Conservation (phyloP, 768 basidiomycete genomes). For the Mycena floridula region DNA sequence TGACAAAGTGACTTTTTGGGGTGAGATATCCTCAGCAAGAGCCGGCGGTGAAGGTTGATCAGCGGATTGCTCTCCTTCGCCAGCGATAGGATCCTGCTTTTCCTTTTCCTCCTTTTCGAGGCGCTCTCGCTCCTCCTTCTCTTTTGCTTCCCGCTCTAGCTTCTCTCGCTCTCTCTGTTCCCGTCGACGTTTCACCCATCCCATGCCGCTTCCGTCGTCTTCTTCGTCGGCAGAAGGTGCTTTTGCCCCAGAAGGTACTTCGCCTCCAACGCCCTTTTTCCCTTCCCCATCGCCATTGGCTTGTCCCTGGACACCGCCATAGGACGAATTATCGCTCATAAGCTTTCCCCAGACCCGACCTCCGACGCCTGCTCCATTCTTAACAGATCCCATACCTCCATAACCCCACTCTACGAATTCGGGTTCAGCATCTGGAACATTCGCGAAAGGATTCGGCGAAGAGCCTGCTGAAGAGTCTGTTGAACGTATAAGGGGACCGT, state of each 20-base stretch:
- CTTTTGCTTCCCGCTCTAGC: constrained; percentile 36
- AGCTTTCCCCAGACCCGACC: constrained; percentile 28
- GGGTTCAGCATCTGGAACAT: constrained; percentile 54
- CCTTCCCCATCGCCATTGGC: constrained; percentile 13
- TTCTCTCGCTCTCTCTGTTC: constrained; percentile 50
- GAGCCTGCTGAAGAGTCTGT: constrained; percentile 5
- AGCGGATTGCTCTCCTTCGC: constrained; percentile 1
- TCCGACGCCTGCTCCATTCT: constrained; percentile 32
- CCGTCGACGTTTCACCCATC: constrained; percentile 66
- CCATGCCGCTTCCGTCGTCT: constrained; percentile 85
- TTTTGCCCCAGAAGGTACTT: constrained; percentile 10
- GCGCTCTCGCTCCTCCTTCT: constrained; percentile 16
- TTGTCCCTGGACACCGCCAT: constrained; percentile 13
- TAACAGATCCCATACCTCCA: constrained; percentile 72
- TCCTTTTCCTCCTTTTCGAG: constrained; percentile 8
- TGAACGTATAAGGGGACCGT: no score
- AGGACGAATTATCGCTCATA: constrained; percentile 17
- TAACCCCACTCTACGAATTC: constrained; percentile 94
- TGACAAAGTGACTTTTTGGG: no score
- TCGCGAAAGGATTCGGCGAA: constrained; percentile 56
- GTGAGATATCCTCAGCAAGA: no score
- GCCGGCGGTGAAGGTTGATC: background rate
- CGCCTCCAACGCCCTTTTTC: constrained; percentile 19
- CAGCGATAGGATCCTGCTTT: constrained; percentile 11
- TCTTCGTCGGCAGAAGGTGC: constrained; percentile 37